Evolutionary conservation across 441 rosid species (phyloP).

Genomic region (Gossypium davidsonii): DNA sequence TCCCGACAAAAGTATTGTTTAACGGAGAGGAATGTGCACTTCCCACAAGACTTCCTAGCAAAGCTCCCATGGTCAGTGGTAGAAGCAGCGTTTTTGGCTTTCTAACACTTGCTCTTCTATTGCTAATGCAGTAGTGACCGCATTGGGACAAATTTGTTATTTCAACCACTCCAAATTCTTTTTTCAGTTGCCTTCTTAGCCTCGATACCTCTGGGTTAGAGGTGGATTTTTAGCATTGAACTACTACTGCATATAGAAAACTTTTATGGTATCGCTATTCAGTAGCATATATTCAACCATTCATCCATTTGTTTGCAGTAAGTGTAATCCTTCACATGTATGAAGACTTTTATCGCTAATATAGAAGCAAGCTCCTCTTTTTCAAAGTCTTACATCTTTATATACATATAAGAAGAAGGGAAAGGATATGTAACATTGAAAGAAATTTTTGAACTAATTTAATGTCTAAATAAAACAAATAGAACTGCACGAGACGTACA

Average conservation of each 20-base stretch:
- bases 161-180: background rate
- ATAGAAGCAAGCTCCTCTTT: background rate
- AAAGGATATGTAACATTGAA: background rate
- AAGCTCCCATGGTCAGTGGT: constrained; percentile 20
- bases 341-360: background rate
- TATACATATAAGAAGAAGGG: background rate
- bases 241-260: background rate
- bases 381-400: background rate
- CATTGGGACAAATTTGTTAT: background rate
- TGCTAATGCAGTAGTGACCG: constrained; percentile 3
- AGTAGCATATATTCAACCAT: background rate
- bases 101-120: constrained; percentile 12
- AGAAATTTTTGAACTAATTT: background rate
- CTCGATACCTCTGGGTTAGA: background rate
- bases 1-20: constrained; percentile 42
- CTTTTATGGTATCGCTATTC: background rate
- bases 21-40: constrained; percentile 52
- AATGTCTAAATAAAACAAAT: background rate
- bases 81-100: constrained; percentile 11
- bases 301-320: constrained; percentile 2
- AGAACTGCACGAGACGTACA: constrained; percentile 6
- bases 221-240: background rate
- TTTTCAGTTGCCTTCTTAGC: background rate
- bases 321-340: background rate
- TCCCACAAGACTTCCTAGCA: constrained; percentile 34